phyloP scores from a whole-genome alignment of 2,329 filamentous ascomycete genomes.

The Capronia epimyces region DNA sequence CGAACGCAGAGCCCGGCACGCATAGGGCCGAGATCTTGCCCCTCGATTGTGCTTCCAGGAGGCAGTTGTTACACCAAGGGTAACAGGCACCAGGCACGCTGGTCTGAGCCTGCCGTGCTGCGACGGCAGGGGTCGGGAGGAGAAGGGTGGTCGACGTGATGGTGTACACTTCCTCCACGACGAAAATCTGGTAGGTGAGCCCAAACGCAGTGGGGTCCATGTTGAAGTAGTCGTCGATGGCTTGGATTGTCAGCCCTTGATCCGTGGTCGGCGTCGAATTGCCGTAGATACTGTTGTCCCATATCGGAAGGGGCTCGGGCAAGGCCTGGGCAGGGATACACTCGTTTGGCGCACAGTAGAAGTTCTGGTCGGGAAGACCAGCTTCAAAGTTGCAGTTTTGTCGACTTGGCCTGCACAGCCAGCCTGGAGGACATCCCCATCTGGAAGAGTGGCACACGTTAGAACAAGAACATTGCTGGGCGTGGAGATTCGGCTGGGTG shows the following conservation, averaged over 20 bases:
- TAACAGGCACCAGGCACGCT: slow-evolving; percentile 49
- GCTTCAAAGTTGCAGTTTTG: slow-evolving; percentile 39
- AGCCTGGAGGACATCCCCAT: slow-evolving; percentile 44
- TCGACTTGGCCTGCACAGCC: slow-evolving; percentile 38
- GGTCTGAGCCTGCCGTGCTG: slow-evolving; percentile 28
- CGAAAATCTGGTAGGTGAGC: slow-evolving; percentile 58
- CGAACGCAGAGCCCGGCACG: slow-evolving; percentile 40
- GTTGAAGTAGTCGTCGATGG: slow-evolving; percentile 52
- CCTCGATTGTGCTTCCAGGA: slow-evolving; percentile 41
- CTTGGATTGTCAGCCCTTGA: slow-evolving; percentile 12
- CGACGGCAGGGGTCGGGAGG: slow-evolving; percentile 21
- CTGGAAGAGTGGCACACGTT: slow-evolving; percentile 27
- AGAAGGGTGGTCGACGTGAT: slow-evolving; percentile 44
- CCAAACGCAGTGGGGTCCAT: slow-evolving; percentile 60
- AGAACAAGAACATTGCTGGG: neutral
- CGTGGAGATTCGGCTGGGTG: neutral
- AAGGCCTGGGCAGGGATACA: slow-evolving; percentile 36
- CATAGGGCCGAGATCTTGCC: slow-evolving; percentile 51
- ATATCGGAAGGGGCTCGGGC: slow-evolving; percentile 28
- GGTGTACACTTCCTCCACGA: slow-evolving; percentile 38
- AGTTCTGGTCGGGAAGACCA: slow-evolving; percentile 37
- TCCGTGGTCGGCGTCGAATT: slow-evolving; percentile 35
- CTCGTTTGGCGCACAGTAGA: slow-evolving; percentile 38
- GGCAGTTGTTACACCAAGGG: slow-evolving; percentile 49
- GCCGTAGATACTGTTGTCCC: slow-evolving; percentile 27